A percentile compares a stretch with the other conserved stretches of the same genome.
These are phyloP conservation scores for Globisporangium takayamanum DNA, from an alignment of 352 stramenopile genomes.

Conservation along the genomic window DNA sequence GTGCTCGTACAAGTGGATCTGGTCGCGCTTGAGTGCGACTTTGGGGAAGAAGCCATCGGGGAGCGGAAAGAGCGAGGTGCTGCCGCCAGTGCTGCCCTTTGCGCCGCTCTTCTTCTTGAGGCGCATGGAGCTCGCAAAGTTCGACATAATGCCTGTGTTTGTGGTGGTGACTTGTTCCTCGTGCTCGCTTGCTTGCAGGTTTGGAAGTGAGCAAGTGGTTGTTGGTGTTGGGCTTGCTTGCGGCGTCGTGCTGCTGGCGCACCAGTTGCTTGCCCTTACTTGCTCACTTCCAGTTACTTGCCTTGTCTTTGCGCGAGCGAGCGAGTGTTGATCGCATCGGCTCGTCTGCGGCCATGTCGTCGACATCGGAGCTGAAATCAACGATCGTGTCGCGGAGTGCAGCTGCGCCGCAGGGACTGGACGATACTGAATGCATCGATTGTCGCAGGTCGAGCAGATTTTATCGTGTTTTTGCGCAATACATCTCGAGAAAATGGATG, in stretches of 20 bases:
- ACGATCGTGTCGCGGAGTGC: neutral
- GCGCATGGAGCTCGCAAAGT: constrained; percentile 2
- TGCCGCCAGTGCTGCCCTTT: neutral
- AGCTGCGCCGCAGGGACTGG: neutral
- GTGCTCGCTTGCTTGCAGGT: neutral
- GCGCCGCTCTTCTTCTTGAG: constrained; percentile 2
- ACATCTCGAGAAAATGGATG: no score
- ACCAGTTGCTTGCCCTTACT: no score
- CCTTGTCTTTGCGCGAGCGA: neutral
- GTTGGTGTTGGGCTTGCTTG: neutral
- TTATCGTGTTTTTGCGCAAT: no score
- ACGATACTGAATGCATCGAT: no score
- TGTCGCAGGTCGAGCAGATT: no score
- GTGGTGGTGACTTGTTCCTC: neutral
- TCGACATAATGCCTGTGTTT: neutral
- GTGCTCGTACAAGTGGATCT: constrained; percentile 26
- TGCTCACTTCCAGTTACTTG: no score
- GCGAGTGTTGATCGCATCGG: neutral
- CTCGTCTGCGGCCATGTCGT: neutral
- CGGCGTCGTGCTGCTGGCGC: no score
- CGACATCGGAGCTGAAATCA: neutral
- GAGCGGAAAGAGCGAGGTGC: constrained; percentile 18
- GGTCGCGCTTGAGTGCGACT: constrained; percentile 21
- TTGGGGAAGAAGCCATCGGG: constrained; percentile 37
- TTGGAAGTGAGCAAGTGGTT: neutral